These are phyloP conservation scores for Phellinidium pouzarii DNA, from an alignment of 1,284 basidiomycete species.

Conservation along the genomic window DNA sequence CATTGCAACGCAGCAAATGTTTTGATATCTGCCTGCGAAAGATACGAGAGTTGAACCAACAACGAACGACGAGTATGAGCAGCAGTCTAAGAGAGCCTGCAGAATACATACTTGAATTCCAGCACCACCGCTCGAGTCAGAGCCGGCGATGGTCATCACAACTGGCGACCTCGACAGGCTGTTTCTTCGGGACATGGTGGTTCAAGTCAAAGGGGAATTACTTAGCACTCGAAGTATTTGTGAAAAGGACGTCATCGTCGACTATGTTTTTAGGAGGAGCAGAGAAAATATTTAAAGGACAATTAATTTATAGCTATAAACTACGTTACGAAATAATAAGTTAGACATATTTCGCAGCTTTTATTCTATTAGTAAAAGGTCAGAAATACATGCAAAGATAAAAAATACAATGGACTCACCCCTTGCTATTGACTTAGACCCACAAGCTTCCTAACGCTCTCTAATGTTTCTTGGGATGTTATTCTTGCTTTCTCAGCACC, in stretches of 20 bases:
- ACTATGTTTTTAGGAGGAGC: no score
- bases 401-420: not conserved
- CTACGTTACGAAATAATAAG: no score
- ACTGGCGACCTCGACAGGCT: constrained; percentile 24
- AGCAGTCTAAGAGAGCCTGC: not conserved
- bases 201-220: not conserved
- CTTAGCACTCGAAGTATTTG: not conserved
- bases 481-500: constrained; percentile 64
- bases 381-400: no score
- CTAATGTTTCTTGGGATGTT: constrained; percentile 58
- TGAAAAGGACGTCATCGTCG: no score
- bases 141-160: constrained; percentile 76
- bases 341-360: no score
- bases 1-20: constrained; percentile 75
- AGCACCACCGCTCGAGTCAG: constrained; percentile 84
- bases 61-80: no score
- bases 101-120: constrained; percentile 66
- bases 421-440: constrained; percentile 49
- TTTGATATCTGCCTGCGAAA: constrained; percentile 72
- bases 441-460: constrained; percentile 56
- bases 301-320: no score
- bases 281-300: no score
- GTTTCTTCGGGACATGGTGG: not conserved
- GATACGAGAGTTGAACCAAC: constrained; percentile 20
- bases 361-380: no score